phyloP scores from a whole-genome alignment of 164 flowering plant genomes.

The Umbilicus rupestris region DNA sequence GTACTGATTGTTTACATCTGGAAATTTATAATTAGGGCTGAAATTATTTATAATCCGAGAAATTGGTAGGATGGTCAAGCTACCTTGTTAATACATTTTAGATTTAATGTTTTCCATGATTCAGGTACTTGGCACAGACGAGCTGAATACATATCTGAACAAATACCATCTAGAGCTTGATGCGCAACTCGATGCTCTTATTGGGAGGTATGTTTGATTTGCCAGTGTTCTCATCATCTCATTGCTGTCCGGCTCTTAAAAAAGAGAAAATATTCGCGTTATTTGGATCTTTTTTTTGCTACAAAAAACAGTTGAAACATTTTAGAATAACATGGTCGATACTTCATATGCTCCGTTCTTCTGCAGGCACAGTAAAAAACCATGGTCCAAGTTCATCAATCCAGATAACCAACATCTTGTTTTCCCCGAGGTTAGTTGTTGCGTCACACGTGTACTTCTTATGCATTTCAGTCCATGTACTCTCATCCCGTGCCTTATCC shows the following conservation, averaged over 20 bases:
- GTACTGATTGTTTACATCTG: no score
- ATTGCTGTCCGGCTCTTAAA: not conserved
- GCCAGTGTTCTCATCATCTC: not conserved
- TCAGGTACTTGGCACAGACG: constrained; percentile 76
- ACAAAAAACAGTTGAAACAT: not conserved
- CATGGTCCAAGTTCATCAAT: constrained; percentile 78
- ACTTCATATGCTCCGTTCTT: not conserved
- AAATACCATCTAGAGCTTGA: constrained; percentile 57
- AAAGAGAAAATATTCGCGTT: not conserved
- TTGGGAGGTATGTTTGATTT: constrained; percentile 53
- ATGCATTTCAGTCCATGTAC: not conserved
- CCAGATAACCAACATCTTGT: constrained; percentile 71
- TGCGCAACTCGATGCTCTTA: constrained; percentile 72
- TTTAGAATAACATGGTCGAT: no score
- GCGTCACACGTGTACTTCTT: not conserved
- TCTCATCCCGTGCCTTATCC: not conserved
- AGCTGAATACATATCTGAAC: constrained; percentile 51
- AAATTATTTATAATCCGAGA: no score
- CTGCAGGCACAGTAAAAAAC: constrained; percentile 77
- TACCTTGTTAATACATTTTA: no score
- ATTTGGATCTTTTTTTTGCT: not conserved
- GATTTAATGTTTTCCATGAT: not conserved
- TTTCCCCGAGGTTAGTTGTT: constrained; percentile 52
- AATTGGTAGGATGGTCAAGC: no score
- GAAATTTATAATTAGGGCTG: no score